Evolutionary conservation across 441 rosid genomes (phyloP).

Genomic region (Populus hybrid): DNA sequence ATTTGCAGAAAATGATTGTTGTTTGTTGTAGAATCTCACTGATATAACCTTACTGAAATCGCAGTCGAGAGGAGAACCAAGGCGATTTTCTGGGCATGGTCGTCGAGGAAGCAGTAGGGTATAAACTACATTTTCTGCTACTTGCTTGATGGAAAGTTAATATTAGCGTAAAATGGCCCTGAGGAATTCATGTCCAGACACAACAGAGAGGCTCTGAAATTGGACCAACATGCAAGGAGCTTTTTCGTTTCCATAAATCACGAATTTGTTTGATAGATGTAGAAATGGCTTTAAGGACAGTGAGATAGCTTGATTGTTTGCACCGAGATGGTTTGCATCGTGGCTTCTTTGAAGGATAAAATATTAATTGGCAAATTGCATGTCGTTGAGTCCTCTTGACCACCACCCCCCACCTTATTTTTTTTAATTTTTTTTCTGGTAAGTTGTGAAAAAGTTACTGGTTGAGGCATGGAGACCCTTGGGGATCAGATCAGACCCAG

Average conservation of each 20-base stretch:
- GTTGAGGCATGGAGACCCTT: neutral
- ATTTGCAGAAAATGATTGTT: neutral
- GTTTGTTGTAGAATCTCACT: neutral
- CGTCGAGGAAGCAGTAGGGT: conserved; percentile 46
- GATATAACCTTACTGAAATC: conserved; percentile 8
- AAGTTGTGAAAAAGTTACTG: no score
- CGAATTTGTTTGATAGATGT: neutral
- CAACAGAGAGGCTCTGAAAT: neutral
- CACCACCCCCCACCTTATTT: no score
- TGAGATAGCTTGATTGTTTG: neutral
- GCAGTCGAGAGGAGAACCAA: conserved; percentile 34
- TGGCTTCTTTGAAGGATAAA: neutral
- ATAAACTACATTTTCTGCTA: neutral
- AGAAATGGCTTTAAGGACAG: neutral
- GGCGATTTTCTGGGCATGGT: conserved; percentile 30
- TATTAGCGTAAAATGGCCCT: neutral
- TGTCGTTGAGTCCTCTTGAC: neutral
- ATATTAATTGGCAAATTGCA: neutral
- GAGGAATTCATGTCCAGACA: neutral
- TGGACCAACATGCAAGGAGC: neutral
- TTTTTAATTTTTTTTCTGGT: neutral
- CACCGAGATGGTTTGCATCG: neutral
- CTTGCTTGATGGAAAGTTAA: neutral
- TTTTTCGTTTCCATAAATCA: neutral
- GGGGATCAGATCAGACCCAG: neutral